A percentile compares a stretch with the other conserved stretches of the same genome.
Conservation (phyloP, 1,284 basidiomycete genomes). For the Rhodotorula sp. region DNA sequence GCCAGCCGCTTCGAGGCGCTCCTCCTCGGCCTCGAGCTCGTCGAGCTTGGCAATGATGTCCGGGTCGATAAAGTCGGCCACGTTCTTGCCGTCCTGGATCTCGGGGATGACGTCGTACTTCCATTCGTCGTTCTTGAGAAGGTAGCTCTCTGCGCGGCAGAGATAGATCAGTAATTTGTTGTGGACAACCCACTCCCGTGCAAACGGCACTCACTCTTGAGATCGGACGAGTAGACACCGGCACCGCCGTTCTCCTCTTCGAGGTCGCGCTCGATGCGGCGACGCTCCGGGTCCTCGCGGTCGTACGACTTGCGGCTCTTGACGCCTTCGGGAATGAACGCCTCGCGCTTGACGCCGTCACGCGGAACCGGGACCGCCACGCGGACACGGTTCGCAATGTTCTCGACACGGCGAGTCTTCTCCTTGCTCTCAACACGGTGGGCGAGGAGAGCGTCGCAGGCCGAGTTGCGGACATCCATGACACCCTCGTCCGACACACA, state of each 20-base stretch:
- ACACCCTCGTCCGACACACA: constrained; percentile 94
- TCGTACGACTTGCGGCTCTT: constrained; percentile 64
- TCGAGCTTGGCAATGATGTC: constrained; percentile 96
- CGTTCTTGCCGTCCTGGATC: constrained; percentile 96
- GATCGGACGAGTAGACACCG: constrained; percentile 83
- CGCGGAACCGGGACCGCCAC: constrained; percentile 83
- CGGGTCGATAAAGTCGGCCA: constrained; percentile 99
- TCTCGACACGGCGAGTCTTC: constrained; percentile 87
- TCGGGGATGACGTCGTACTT: constrained; percentile 95
- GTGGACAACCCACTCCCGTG: too few relatives aligned
- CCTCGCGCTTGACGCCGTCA: constrained; percentile 76
- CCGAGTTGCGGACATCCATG: constrained; percentile 86
- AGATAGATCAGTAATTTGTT: not conserved
- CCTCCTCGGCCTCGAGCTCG: constrained; percentile 95
- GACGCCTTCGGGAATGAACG: constrained; percentile 81
- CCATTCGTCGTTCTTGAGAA: constrained; percentile 89
- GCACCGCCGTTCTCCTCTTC: constrained; percentile 80
- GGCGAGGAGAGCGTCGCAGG: constrained; percentile 86
- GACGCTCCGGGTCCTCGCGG: constrained; percentile 73
- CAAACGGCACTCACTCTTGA: constrained; percentile 67
- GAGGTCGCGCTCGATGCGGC: constrained; percentile 68
- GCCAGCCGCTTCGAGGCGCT: constrained; percentile 85
- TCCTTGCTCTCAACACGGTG: constrained; percentile 90
- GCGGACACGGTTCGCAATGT: constrained; percentile 87
- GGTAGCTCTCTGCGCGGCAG: constrained; percentile 55